Conservation (phyloP, 2,329 filamentous ascomycete genomes). For the Cercospora sp. region DNA sequence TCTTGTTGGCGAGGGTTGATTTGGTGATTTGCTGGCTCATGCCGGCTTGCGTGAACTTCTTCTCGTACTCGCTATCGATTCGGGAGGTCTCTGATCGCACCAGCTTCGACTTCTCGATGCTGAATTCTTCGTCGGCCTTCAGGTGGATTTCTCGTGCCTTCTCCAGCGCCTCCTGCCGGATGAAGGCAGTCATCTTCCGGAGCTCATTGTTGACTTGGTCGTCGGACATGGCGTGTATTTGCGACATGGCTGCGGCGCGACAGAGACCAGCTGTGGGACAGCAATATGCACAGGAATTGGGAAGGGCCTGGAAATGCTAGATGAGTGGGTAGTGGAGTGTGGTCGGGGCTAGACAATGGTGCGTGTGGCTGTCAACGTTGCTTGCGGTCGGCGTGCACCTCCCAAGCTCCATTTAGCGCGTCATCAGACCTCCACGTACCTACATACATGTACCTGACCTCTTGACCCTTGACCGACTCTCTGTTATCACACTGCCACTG, state of each 20-base stretch:
- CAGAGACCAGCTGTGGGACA: neutral
- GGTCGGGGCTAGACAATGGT: neutral
- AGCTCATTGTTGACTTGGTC: slow-evolving; percentile 97
- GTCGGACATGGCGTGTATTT: slow-evolving; percentile 92
- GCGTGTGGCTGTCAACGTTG: neutral
- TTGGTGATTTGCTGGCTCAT: slow-evolving; percentile 99
- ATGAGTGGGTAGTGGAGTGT: neutral
- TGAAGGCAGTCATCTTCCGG: slow-evolving; percentile 99
- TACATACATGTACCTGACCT: neutral
- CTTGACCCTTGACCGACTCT: neutral
- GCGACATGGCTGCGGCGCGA: slow-evolving; percentile 68
- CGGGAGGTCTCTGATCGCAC: slow-evolving; percentile 90
- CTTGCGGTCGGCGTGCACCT: neutral
- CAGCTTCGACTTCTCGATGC: slow-evolving; percentile 98
- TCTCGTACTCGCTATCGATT: slow-evolving; percentile 92
- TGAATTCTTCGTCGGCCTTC: slow-evolving; percentile 98
- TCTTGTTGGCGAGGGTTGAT: slow-evolving; percentile 95
- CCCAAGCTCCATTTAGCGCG: neutral
- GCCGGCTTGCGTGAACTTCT: slow-evolving; percentile 98
- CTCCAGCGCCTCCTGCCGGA: slow-evolving; percentile 95
- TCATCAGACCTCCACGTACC: neutral
- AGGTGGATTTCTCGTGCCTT: slow-evolving; percentile 97
- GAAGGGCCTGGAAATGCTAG: neutral
- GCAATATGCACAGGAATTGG: neutral
- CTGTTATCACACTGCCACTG: neutral